Conservation (phyloP, 225 moss, liverwort and hornwort species). For the Neckera pumila region DNA sequence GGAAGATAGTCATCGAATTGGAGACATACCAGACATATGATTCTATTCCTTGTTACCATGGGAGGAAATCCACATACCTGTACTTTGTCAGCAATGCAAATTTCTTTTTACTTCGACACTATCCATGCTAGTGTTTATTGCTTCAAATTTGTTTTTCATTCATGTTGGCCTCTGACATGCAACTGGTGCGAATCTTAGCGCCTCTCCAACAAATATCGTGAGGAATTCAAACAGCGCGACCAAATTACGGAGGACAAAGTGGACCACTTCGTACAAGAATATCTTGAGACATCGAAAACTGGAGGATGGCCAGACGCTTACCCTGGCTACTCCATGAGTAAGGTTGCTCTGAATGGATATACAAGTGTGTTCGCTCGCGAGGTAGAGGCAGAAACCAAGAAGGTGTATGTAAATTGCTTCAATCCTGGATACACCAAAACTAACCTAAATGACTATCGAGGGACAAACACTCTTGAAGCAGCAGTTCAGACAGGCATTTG, state of each 20-base stretch:
- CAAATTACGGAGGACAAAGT: neutral
- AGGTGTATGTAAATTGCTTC: conserved; percentile 2
- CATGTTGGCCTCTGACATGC: neutral
- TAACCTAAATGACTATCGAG: neutral
- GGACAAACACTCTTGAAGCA: neutral
- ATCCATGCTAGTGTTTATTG: neutral
- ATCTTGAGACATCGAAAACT: neutral
- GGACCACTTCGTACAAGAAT: neutral
- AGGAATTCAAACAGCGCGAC: neutral
- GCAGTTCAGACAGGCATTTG: conserved; percentile 10
- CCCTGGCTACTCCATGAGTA: neutral
- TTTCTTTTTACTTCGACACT: neutral
- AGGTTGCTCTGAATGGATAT: conserved; percentile 1
- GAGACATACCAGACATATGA: neutral
- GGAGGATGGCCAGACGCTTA: neutral
- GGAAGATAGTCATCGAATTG: neutral
- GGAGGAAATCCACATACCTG: neutral
- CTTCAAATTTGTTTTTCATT: neutral
- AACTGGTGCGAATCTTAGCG: neutral
- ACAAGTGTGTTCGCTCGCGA: conserved; percentile 4
- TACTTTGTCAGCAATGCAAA: neutral
- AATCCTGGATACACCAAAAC: conserved; percentile 3
- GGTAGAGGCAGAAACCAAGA: neutral
- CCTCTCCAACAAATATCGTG: neutral
- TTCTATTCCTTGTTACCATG: neutral